These are phyloP conservation scores for Euptelea pleiosperma DNA, from an alignment of 164 flowering plant genomes.

Conservation along the genomic window DNA sequence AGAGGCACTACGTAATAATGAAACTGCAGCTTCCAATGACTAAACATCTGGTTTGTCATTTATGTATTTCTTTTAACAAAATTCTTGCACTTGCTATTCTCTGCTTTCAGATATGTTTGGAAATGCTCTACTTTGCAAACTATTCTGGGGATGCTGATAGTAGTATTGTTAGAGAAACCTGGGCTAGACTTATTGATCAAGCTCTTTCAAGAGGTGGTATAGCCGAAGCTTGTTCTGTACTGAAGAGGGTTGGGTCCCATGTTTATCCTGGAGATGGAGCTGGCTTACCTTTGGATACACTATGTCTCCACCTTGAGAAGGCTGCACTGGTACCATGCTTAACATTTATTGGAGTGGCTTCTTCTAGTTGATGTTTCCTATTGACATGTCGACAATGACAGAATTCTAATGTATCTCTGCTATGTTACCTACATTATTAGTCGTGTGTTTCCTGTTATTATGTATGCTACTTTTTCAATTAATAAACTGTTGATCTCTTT, in stretches of 20 bases:
- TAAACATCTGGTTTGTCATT: neutral
- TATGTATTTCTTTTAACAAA: neutral
- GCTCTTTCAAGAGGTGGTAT: slow-evolving; percentile 87
- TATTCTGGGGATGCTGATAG: slow-evolving; percentile 89
- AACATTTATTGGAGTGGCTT: neutral
- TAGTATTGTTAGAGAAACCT: slow-evolving; percentile 83
- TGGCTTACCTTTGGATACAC: slow-evolving; percentile 72
- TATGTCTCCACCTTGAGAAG: slow-evolving; percentile 96
- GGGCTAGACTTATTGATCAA: slow-evolving; percentile 97
- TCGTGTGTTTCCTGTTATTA: neutral
- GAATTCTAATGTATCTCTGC: neutral
- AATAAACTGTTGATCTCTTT: slow-evolving; percentile 3
- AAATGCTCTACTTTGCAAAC: slow-evolving; percentile 93
- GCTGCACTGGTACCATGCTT: slow-evolving; percentile 71
- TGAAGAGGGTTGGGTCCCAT: slow-evolving; percentile 84
- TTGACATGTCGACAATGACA: no score
- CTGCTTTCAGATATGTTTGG: slow-evolving; percentile 69
- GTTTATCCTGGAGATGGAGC: slow-evolving; percentile 94
- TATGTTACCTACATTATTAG: neutral
- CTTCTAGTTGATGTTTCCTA: neutral
- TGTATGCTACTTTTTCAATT: neutral
- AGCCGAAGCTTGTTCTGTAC: slow-evolving; percentile 88
- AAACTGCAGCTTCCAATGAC: no score
- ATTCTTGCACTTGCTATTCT: slow-evolving; percentile 8
- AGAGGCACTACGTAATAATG: no score